A percentile compares a stretch with the other conserved stretches of the same genome.
Conservation (phyloP, 2,329 filamentous ascomycete species). For the Fusarium sp. region DNA sequence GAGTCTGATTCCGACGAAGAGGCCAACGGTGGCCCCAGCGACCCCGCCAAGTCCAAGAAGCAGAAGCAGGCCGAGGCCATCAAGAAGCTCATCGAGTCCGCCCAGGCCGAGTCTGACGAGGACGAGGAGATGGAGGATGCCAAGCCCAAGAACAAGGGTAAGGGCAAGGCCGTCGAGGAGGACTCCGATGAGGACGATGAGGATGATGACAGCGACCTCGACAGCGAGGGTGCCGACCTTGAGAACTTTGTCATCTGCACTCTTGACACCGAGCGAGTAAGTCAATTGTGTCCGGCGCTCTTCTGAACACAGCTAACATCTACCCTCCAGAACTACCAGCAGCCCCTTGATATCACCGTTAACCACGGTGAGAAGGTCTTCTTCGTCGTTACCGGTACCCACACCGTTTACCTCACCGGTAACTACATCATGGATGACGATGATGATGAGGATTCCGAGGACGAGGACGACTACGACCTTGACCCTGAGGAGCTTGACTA, state of each 20-base stretch:
- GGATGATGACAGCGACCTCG: slow-evolving; percentile 72
- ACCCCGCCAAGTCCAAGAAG: slow-evolving; percentile 90
- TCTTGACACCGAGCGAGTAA: slow-evolving; percentile 90
- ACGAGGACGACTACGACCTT: slow-evolving; percentile 83
- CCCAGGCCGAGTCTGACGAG: slow-evolving; percentile 68
- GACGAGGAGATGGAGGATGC: slow-evolving; percentile 82
- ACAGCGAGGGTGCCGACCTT: slow-evolving; percentile 73
- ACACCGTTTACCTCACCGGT: slow-evolving; percentile 91
- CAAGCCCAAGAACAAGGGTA: slow-evolving; percentile 70
- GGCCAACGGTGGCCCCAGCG: slow-evolving; percentile 89
- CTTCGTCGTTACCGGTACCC: slow-evolving; percentile 91
- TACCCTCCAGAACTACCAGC: slow-evolving; percentile 83
- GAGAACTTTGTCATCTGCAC: slow-evolving; percentile 97
- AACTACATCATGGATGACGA: slow-evolving; percentile 89
- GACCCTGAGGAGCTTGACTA: slow-evolving; percentile 84
- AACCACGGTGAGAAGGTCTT: slow-evolving; percentile 89
- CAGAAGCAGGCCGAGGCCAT: slow-evolving; percentile 82
- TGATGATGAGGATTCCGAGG: slow-evolving; percentile 72
- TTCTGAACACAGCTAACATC: slow-evolving; percentile 42
- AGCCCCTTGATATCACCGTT: slow-evolving; percentile 92
- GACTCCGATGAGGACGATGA: slow-evolving; percentile 70
- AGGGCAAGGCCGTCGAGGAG: slow-evolving; percentile 72
- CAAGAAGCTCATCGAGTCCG: slow-evolving; percentile 80
- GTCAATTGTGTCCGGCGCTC: slow-evolving; percentile 36
- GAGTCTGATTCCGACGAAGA: slow-evolving; percentile 69